phyloP scores from a whole-genome alignment of 2,329 filamentous ascomycete genomes.

The Alternaria postmessia region DNA sequence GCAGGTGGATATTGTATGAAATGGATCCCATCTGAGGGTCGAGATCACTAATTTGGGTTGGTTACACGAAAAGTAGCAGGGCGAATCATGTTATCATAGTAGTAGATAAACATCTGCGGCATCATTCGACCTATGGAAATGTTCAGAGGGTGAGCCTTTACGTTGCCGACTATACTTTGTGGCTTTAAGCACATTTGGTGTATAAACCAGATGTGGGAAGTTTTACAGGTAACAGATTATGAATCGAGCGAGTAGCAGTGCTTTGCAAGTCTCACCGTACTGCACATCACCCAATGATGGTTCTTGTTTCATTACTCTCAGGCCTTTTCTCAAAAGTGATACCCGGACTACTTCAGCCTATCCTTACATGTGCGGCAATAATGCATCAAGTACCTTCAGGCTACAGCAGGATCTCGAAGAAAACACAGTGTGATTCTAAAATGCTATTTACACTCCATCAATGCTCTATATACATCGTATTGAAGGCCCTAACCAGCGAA shows the following conservation, averaged over 20 bases:
- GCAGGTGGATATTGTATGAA: neutral
- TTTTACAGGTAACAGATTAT: neutral
- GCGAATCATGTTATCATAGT: neutral
- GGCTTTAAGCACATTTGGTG: neutral
- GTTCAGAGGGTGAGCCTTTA: neutral
- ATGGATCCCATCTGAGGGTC: neutral
- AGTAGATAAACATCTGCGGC: neutral
- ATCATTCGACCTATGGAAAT: neutral
- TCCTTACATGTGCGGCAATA: neutral
- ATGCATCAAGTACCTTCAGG: neutral
- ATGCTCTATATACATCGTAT: neutral
- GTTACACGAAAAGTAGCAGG: neutral
- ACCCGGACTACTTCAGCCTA: neutral
- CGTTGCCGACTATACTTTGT: neutral
- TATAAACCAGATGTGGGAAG: neutral
- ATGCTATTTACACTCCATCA: neutral
- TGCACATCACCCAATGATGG: fast-evolving
- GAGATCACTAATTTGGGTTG: neutral
- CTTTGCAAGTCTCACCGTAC: neutral
- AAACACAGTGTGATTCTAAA: neutral
- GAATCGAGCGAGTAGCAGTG: neutral
- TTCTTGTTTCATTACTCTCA: neutral
- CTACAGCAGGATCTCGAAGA: neutral
- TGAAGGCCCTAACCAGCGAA: neutral
- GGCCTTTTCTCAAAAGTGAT: neutral